phyloP scores from a whole-genome alignment of 139 green algal genomes.

The Pleodorina starrii region DNA sequence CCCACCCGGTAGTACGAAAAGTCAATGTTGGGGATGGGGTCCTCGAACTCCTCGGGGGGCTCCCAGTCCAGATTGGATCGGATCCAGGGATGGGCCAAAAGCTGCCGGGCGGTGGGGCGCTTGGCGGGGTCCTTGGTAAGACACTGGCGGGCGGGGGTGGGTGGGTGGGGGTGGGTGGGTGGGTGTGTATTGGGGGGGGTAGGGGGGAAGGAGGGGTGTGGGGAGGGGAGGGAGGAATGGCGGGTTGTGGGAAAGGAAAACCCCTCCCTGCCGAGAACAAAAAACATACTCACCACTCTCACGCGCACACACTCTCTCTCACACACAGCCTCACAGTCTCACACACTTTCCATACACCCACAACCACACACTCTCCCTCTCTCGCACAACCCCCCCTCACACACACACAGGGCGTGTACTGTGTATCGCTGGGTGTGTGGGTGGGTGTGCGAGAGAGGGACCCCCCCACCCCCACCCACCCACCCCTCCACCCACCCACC shows the following conservation, averaged over 20 bases:
- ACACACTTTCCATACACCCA: no score
- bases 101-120: constrained; percentile 73
- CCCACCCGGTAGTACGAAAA: constrained; percentile 46
- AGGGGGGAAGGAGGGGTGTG: background rate
- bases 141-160: constrained; percentile 72
- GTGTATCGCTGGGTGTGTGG: no score
- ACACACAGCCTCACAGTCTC: no score
- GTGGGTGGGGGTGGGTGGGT: background rate
- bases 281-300: no score
- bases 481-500: no score
- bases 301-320: no score
- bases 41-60: constrained; percentile 54
- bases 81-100: constrained; percentile 84
- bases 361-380: no score
- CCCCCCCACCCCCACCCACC: no score
- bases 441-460: no score
- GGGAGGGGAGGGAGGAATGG: background rate
- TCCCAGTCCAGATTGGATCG: constrained; percentile 51
- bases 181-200: background rate
- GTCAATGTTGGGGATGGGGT: constrained; percentile 57
- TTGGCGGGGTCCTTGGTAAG: constrained; percentile 71
- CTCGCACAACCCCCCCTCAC: no score
- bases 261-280: no score
- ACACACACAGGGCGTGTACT: no score
- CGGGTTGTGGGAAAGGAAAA: background rate